Conservation (phyloP, 2,329 filamentous ascomycete species). For the Elsinoe arachidis region DNA sequence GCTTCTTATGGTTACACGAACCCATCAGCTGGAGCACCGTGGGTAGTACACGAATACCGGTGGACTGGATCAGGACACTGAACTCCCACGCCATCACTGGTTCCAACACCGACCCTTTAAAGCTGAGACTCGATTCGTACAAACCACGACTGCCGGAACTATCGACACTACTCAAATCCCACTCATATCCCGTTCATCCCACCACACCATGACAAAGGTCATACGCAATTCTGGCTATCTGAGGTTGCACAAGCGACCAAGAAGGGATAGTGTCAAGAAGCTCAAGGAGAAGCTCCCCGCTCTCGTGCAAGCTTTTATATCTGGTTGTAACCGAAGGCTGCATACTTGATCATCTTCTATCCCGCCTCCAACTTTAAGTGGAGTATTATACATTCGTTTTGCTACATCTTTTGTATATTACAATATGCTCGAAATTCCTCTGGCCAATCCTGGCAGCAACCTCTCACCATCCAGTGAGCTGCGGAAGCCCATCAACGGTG, state of each 20-base stretch:
- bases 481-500: too few species aligned
- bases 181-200: not conserved
- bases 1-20: not conserved
- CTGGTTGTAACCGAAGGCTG: conserved; percentile 10
- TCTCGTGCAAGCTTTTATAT: conserved; percentile 1
- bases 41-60: not conserved
- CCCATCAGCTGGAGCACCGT: not conserved
- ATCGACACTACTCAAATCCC: not conserved
- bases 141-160: too few species aligned
- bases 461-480: too few species aligned
- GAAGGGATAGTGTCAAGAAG: conserved; percentile 2
- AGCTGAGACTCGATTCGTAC: not conserved
- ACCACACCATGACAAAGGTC: conserved; percentile 7
- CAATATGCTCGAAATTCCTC: too few species aligned
- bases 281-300: conserved; percentile 12
- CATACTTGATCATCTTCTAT: not conserved
- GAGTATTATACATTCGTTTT: too few species aligned
- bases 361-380: not conserved
- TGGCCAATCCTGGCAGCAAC: too few species aligned
- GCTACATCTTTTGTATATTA: too few species aligned
- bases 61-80: not conserved
- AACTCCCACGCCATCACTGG: not conserved
- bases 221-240: conserved; percentile 7
- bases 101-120: not conserved
- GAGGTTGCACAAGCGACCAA: conserved; percentile 3